Evolutionary conservation across 1,284 basidiomycete genomes (phyloP).

Genomic region (Cutaneotrichosporon dermatis): DNA sequence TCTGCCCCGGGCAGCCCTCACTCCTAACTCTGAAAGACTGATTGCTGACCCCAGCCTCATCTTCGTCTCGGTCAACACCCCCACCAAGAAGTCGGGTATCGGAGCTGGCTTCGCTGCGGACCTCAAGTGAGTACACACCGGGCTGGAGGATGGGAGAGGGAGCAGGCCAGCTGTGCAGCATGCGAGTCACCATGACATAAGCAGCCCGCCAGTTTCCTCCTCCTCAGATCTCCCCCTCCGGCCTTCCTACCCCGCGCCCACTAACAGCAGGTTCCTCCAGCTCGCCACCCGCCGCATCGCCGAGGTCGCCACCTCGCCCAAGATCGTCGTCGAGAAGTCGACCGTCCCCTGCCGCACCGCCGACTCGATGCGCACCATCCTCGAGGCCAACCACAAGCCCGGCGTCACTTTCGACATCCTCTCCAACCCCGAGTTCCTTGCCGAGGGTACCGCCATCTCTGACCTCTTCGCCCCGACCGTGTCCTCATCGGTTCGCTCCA

Average conservation of each 20-base stretch:
- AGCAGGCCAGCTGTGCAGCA: no score
- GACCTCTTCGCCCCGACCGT: constrained; percentile 85
- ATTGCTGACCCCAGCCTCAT: constrained; percentile 47
- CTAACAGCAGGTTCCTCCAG: constrained; percentile 74
- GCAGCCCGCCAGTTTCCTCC: no score
- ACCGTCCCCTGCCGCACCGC: constrained; percentile 98
- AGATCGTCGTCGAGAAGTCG: constrained; percentile 99
- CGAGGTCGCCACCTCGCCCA: constrained; percentile 78
- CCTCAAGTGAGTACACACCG: constrained; percentile 66
- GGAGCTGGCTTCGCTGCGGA: constrained; percentile 97
- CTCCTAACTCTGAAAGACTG: no score
- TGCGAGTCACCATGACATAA: no score
- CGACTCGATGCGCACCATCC: constrained; percentile 94
- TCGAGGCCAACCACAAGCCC: constrained; percentile 93
- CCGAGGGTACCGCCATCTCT: constrained; percentile 90
- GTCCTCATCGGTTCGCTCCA: constrained; percentile 95
- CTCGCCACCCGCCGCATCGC: constrained; percentile 94
- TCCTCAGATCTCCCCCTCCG: no score
- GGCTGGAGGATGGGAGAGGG: no score
- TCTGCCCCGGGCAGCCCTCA: no score
- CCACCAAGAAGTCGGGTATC: constrained; percentile 95
- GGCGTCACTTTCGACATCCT: constrained; percentile 97
- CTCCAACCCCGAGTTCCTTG: constrained; percentile 96
- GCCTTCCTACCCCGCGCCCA: no score
- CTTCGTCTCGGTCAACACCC: constrained; percentile 73